Percentiles rank a stretch among this genome's conserved stretches.
These are phyloP conservation scores for Tulasnella calospora DNA, from an alignment of 768 basidiomycete species.

Conservation along the genomic window DNA sequence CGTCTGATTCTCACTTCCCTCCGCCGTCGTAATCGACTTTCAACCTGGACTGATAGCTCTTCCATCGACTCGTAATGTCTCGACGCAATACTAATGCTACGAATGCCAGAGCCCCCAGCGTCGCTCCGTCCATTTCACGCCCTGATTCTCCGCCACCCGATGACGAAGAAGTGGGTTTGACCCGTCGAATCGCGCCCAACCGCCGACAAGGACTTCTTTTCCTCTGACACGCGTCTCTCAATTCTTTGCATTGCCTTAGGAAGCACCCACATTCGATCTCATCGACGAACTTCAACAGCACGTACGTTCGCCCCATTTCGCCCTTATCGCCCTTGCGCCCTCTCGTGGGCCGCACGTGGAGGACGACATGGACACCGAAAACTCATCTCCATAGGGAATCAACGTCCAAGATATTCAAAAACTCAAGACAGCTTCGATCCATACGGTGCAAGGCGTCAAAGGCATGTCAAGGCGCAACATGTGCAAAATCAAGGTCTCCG, in stretches of 20 bases:
- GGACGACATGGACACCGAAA: background rate
- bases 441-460: constrained; percentile 80
- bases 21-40: background rate
- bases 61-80: background rate
- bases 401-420: constrained; percentile 94
- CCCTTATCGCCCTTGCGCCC: constrained; percentile 27
- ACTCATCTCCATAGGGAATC: constrained; percentile 59
- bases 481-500: constrained; percentile 81
- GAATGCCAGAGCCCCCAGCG: background rate
- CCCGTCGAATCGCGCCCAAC: constrained; percentile 11
- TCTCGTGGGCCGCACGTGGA: background rate
- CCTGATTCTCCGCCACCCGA: constrained; percentile 37
- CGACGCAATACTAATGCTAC: constrained; percentile 15
- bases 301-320: constrained; percentile 40
- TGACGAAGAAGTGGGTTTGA: constrained; percentile 39
- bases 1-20: background rate
- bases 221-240: background rate
- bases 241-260: constrained; percentile 36
- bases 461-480: constrained; percentile 89
- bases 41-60: background rate
- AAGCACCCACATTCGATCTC: constrained; percentile 58
- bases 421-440: constrained; percentile 81
- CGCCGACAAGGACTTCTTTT: background rate
- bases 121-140: constrained; percentile 7
- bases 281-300: constrained; percentile 85